These are phyloP conservation scores for Pichia phayaonensis DNA, from an alignment of 805 yeast species.

Conservation along the genomic window DNA sequence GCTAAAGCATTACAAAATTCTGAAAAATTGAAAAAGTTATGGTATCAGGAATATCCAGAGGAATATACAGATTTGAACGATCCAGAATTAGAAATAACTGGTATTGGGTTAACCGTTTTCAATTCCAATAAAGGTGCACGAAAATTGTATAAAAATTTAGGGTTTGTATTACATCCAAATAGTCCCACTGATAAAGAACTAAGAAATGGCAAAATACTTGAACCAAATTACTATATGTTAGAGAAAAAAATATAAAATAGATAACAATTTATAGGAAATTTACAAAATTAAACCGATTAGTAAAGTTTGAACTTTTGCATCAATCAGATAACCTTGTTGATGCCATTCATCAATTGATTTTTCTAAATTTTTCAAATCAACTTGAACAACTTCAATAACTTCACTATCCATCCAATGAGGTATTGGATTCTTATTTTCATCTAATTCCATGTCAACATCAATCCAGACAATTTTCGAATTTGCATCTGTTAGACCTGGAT, in stretches of 20 bases:
- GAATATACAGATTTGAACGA: slow-evolving; percentile 1
- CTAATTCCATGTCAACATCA: slow-evolving; percentile 60
- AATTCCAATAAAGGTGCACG: slow-evolving; percentile 7
- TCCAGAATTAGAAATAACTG: background rate
- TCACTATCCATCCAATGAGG: slow-evolving; percentile 84
- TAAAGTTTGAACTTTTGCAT: slow-evolving; percentile 80
- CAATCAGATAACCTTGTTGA: slow-evolving; percentile 66
- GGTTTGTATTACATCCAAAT: slow-evolving; percentile 1
- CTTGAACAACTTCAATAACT: slow-evolving; percentile 80
- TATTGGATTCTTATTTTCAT: slow-evolving; percentile 59
- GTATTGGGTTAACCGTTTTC: slow-evolving; percentile 11
- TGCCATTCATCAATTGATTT: slow-evolving; percentile 44
- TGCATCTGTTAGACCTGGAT: slow-evolving; percentile 79
- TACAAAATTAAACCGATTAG: slow-evolving; percentile 52
- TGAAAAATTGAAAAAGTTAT: background rate
- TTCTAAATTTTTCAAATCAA: slow-evolving; percentile 55
- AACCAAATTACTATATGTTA: slow-evolving; percentile 11
- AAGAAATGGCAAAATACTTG: slow-evolving; percentile 4
- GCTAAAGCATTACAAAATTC: slow-evolving; percentile 16
- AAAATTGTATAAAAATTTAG: slow-evolving; percentile 3
- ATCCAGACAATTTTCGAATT: slow-evolving; percentile 74
- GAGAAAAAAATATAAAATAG: slow-evolving; percentile 4
- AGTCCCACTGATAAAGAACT: slow-evolving; percentile 6
- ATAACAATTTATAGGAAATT: background rate
- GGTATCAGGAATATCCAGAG: slow-evolving; percentile 1